Percentiles rank a stretch among this genome's conserved stretches.
phyloP scores from a whole-genome alignment of 768 basidiomycete genomes.

The Mycena haematopus region DNA sequence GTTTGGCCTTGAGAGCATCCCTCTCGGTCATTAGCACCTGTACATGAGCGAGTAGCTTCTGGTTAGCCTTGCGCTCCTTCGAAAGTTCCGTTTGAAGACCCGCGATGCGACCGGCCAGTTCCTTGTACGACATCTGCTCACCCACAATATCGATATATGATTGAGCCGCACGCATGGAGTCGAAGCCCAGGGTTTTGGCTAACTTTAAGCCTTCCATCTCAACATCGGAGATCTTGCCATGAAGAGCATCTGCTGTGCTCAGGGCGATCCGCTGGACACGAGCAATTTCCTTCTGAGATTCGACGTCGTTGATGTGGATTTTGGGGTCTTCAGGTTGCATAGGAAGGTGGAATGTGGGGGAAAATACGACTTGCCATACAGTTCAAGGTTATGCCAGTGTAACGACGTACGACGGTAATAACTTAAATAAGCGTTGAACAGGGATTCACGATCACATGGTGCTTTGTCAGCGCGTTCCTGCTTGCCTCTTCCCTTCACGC shows the following conservation, averaged over 20 bases:
- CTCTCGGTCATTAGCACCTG: conserved; percentile 4
- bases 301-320: no score
- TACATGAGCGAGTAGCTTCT: neutral
- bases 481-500: neutral
- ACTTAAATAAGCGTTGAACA: no score
- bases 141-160: conserved; percentile 11
- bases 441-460: conserved; percentile 10
- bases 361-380: neutral
- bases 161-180: conserved; percentile 1
- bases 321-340: neutral
- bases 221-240: neutral
- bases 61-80: conserved; percentile 8
- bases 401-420: no score
- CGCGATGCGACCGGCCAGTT: conserved; percentile 3
- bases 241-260: neutral
- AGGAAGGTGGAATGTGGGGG: no score
- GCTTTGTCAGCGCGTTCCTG: neutral
- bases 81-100: conserved; percentile 2
- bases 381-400: no score
- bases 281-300: neutral
- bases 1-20: neutral
- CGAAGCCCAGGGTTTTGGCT: conserved; percentile 17
- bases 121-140: conserved; percentile 8
- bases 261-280: neutral
- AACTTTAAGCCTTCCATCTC: conserved; percentile 6